phyloP scores from a whole-genome alignment of 129 eudicot genomes.

The Apium graveolens region DNA sequence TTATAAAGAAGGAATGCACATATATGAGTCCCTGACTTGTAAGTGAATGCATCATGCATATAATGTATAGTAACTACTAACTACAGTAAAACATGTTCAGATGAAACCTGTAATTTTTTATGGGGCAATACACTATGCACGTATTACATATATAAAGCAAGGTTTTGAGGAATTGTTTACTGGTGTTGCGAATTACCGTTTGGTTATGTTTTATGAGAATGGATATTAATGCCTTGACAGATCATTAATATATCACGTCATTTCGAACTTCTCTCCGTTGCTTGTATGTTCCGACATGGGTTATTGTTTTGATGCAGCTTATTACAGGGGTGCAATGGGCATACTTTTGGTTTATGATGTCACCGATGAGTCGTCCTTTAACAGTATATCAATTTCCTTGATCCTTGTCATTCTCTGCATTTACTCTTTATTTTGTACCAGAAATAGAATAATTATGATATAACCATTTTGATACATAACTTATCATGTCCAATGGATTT shows the following conservation, averaged over 20 bases:
- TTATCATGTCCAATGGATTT: neutral
- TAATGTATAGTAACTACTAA: neutral
- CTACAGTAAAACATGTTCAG: neutral
- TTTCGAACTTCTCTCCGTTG: neutral
- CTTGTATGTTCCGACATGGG: neutral
- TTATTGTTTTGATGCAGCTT: constrained; percentile 31
- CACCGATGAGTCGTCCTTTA: constrained; percentile 58
- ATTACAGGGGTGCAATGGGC: constrained; percentile 72
- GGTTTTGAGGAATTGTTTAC: neutral
- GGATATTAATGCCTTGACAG: neutral
- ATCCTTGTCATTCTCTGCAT: neutral
- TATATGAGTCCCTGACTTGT: neutral
- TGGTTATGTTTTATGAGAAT: neutral
- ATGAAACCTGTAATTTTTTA: neutral
- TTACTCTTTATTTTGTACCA: neutral
- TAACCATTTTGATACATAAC: neutral
- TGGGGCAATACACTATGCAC: neutral
- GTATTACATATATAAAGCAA: neutral
- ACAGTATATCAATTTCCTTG: constrained; percentile 27
- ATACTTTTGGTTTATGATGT: constrained; percentile 60
- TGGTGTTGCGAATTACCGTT: neutral
- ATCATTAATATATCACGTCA: neutral
- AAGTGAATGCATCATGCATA: neutral
- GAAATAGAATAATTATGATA: neutral
- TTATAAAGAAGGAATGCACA: neutral